phyloP scores from a whole-genome alignment of 192 early-diverging fungal species.

The Lunasporangiospora selenospora region DNA sequence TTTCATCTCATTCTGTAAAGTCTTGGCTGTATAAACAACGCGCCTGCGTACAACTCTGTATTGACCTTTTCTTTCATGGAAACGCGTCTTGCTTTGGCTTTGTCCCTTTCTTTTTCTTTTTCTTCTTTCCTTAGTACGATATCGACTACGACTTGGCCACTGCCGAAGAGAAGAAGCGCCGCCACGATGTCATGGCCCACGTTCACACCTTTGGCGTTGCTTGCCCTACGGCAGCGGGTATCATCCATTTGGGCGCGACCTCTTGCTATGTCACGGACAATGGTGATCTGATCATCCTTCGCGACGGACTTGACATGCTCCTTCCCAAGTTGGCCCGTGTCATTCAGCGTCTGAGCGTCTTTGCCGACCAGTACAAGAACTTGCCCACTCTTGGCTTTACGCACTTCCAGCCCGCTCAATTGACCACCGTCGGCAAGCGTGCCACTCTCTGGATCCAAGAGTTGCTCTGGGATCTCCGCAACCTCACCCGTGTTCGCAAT shows the following conservation, averaged over 20 bases:
- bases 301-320: conserved; percentile 92
- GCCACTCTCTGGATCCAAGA: conserved; percentile 98
- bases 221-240: conserved; percentile 85
- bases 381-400: conserved; percentile 98
- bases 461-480: conserved; percentile 94
- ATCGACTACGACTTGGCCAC: conserved; percentile 93
- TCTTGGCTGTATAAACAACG: too few relatives aligned
- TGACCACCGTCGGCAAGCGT: conserved; percentile 98
- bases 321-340: conserved; percentile 87
- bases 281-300: conserved; percentile 97
- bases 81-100: neutral
- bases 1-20: neutral
- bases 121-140: conserved; percentile 49
- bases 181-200: conserved; percentile 99
- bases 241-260: conserved; percentile 98
- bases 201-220: conserved; percentile 94
- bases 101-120: neutral
- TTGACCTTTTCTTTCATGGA: neutral
- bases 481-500: conserved; percentile 84
- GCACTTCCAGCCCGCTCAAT: conserved; percentile 98
- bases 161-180: conserved; percentile 89
- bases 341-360: conserved; percentile 78
- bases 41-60: too few relatives aligned
- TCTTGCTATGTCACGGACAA: conserved; percentile 99
- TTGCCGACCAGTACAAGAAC: conserved; percentile 81